Evolutionary conservation across 2,329 filamentous ascomycete species (phyloP), one percentile per base, ranked within the genome.

Genomic region (Curvularia sp.): DNA sequence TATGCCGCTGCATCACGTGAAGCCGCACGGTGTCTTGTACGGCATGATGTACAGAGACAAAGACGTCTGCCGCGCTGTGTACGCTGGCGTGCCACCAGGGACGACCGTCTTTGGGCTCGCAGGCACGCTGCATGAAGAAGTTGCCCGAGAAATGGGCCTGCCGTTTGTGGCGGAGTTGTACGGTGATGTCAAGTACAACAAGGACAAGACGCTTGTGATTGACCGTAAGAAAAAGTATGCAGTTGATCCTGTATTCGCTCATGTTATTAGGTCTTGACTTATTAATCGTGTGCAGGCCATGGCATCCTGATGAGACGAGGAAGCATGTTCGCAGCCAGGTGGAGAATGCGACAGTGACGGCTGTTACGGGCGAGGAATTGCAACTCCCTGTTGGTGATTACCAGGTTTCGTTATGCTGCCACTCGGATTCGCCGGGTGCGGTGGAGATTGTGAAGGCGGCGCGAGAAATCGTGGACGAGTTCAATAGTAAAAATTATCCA

Each of bases 11-110:
- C 80, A 86, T 63, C 87, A 89, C 63, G 83, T 89, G 41, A 89
- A 88, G 69, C 85, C 86, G 2, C 86, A 89, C 55, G 85, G 86
- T 4, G 81, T 84, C 22, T 77, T 88, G 1, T 88, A 86, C 67
- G 83, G 83, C 4, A 84, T 85, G 82, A 84, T 83, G 77, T 82
- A 80, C 60, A 71, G 83, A 58, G 81, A 85, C 62, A 77, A 77
- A 51, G 82, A 84, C 12, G 76, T 82, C 2, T 84, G 83, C 33
- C 76, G 78, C 44, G 84, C 84, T 0, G 84, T 86, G 1, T 83
- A 84, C 70, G 71, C 74, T n/a, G 84, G 79, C 3, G 80, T 86
- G 30, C 84, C 83, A 0, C 76, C 77, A 43, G 83, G 82, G 0
- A 77, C 79, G 0, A 78, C 79, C 0, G 83, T 86, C 0, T 86